Conservation (phyloP, 2,329 filamentous ascomycete species). For the Aphanocladium album region DNA sequence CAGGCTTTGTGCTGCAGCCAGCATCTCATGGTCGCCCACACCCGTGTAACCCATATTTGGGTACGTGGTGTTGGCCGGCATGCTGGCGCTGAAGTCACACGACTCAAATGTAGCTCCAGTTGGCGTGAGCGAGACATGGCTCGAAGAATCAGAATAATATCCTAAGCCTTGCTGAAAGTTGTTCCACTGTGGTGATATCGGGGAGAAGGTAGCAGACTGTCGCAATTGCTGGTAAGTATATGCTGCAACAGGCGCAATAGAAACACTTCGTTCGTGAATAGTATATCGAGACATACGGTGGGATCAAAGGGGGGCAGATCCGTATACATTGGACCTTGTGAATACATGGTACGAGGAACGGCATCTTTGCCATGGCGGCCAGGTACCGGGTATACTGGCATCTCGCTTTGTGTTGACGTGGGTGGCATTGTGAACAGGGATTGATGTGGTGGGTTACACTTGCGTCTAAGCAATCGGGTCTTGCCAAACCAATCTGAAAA, state of each 20-base stretch:
- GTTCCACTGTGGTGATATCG: not conserved
- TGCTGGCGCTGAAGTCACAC: not conserved
- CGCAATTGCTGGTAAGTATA: not conserved
- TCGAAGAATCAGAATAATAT: not conserved
- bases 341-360: not conserved
- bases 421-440: not conserved
- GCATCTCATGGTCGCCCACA: not conserved
- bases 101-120: not conserved
- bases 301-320: not conserved
- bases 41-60: not conserved
- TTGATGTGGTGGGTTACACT: not conserved
- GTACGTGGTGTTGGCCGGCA: not conserved
- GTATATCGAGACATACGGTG: not conserved
- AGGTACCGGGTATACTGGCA: not conserved
- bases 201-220: not conserved
- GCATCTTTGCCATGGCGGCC: not conserved
- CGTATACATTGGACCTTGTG: not conserved
- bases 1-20: not conserved
- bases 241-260: not conserved
- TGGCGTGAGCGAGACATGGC: not conserved
- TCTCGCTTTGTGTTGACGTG: not conserved
- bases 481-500: not conserved
- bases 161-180: not conserved
- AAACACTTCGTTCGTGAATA: not conserved
- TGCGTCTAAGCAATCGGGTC: not conserved